Percentiles rank a stretch among this genome's conserved stretches.
Conservation (phyloP, 768 basidiomycete species). For the Bullera alba region DNA sequence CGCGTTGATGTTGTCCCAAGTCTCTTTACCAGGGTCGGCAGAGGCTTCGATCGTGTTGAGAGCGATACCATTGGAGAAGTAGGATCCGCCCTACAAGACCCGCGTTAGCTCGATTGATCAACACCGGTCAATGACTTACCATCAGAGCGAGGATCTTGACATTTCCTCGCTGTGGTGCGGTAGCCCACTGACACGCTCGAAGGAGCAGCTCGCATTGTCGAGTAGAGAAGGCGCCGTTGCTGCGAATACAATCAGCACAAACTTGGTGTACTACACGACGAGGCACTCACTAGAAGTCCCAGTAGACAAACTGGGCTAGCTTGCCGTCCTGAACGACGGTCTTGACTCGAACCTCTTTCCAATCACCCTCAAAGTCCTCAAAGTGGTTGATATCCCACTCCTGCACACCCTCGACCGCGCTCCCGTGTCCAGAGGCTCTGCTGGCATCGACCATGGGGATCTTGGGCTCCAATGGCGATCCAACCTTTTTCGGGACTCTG, state of each 20-base stretch:
- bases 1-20: slow-evolving; percentile 41
- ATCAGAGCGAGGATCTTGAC: slow-evolving; percentile 31
- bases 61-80: slow-evolving; percentile 42
- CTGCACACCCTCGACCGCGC: slow-evolving; percentile 13
- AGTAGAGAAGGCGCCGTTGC: slow-evolving; percentile 41
- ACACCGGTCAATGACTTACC: slow-evolving; percentile 11
- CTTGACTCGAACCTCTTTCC: slow-evolving; percentile 34
- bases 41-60: slow-evolving; percentile 38
- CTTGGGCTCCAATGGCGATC: slow-evolving; percentile 32
- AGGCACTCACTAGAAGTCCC: slow-evolving; percentile 39
- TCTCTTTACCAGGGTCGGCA: slow-evolving; percentile 23
- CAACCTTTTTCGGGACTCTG: slow-evolving; percentile 28
- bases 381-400: slow-evolving; percentile 26
- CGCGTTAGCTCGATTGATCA: neutral
- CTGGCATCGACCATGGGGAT: slow-evolving; percentile 32
- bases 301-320: slow-evolving; percentile 28
- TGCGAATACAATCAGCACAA: slow-evolving; percentile 9
- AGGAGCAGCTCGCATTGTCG: slow-evolving; percentile 31
- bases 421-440: slow-evolving; percentile 16
- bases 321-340: slow-evolving; percentile 9
- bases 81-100: slow-evolving; percentile 20
- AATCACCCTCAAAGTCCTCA: slow-evolving; percentile 18
- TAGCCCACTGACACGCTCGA: slow-evolving; percentile 25
- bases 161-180: slow-evolving; percentile 11
- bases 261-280: neutral